Evolutionary conservation across 106 monocot species (phyloP).

Genomic region (Gastrodia elata): DNA sequence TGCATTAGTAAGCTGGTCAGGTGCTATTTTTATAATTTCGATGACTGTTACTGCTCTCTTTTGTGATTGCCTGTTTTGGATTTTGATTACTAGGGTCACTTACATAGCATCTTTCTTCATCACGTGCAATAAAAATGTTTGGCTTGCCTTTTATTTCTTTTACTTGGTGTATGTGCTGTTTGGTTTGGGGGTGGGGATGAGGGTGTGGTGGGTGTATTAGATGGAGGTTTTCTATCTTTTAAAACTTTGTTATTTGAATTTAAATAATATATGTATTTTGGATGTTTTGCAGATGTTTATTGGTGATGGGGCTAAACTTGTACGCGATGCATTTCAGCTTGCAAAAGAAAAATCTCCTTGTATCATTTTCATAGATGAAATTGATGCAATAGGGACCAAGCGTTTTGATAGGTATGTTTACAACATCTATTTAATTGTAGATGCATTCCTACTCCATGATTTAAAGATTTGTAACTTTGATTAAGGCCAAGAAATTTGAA

Average conservation of each 20-base stretch:
- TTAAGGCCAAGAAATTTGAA: too few relatives aligned
- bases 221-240: background rate
- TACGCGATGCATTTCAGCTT: constrained; percentile 92
- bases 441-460: background rate
- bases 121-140: background rate
- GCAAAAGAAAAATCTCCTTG: constrained; percentile 97
- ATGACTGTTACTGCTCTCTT: background rate
- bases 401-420: constrained; percentile 73
- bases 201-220: too few relatives aligned
- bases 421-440: background rate
- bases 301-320: constrained; percentile 94
- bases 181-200: too few relatives aligned
- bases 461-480: background rate
- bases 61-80: too few relatives aligned
- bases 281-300: constrained; percentile 66
- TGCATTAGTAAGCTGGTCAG: too few relatives aligned
- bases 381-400: constrained; percentile 97
- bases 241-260: background rate
- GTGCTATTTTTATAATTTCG: background rate
- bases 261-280: background rate
- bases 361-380: constrained; percentile 95
- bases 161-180: background rate
- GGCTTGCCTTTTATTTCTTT: background rate
- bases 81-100: background rate
- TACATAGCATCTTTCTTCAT: background rate